A percentile compares a stretch with the other conserved stretches of the same genome.
phyloP scores from a whole-genome alignment of 495 filamentous ascomycete species.

The Lasiosphaeria ovina region DNA sequence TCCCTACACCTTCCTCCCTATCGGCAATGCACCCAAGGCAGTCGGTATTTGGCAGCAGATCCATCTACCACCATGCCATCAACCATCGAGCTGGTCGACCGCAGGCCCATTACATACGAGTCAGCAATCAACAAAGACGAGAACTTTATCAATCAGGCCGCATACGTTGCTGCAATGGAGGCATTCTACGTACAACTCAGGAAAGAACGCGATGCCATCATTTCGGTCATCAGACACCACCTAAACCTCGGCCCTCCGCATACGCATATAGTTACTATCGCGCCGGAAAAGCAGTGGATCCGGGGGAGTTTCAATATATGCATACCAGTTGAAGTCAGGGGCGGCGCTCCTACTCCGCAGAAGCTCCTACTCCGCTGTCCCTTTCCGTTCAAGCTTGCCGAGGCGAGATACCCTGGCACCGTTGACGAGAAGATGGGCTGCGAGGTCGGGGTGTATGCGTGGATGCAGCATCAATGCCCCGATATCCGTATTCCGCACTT shows the following conservation, averaged over 20 bases:
- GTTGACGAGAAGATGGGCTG: conserved; percentile 40
- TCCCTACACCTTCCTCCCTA: too few species aligned
- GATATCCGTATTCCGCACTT: conserved; percentile 35
- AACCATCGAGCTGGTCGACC: conserved; percentile 14
- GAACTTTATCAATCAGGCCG: conserved; percentile 18
- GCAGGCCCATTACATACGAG: conserved; percentile 17
- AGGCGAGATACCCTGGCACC: conserved; percentile 33
- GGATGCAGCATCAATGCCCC: conserved; percentile 37
- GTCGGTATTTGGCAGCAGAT: too few species aligned
- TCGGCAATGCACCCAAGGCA: too few species aligned
- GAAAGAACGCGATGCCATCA: conserved; percentile 10
- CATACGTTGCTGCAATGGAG: conserved; percentile 30
- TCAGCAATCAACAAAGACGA: conserved; percentile 16
- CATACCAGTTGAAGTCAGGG: conserved; percentile 32
- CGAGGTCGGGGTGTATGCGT: conserved; percentile 37
- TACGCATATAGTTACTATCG: conserved; percentile 5
- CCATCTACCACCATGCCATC: too few species aligned
- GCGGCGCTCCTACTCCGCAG: neutral
- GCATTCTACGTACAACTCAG: conserved; percentile 20
- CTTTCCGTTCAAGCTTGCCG: conserved; percentile 38
- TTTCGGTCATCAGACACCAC: conserved; percentile 18
- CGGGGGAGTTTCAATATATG: conserved; percentile 43
- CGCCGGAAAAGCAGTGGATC: conserved; percentile 25
- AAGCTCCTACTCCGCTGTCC: conserved; percentile 33
- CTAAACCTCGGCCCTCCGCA: conserved; percentile 14